Evolutionary conservation across 306 rosid species (phyloP), one percentile per base, ranked within the genome.

Genomic region (Purshia tridentata): DNA sequence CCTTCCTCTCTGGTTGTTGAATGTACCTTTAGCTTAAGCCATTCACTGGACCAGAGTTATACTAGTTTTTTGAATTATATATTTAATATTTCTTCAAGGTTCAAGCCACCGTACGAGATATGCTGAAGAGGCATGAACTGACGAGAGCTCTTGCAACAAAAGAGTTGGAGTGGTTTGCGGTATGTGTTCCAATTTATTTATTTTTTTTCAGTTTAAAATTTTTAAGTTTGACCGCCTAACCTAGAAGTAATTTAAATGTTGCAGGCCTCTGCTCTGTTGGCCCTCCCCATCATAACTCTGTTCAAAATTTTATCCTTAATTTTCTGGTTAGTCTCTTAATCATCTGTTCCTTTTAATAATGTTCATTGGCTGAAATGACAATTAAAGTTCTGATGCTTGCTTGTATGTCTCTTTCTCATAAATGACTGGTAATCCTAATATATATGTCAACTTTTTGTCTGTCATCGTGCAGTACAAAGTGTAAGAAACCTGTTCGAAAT

Each of bases 141-240:
- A 91, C 90, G 16, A 87, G 81, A 67, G 81, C 92, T 67, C 93
- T 95, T 77, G 96, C 99, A 41, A 91, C 93, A 15, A 88, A 84
- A 80, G 99, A 95, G 83, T 86, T 90, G 80, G 99, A 81, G 79
- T 91, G 97, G 99, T 95, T 95, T 90, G 98, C 81, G 87, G 99
- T 95, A 85, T 64, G 93, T 65, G 47, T 74, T 78, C 41, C 22
- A 41, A 13, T 10, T 50, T 52, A 37, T 7, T 35, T n/a, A n/a
- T n/a, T 15, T 53, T 76, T 10, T 72, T 14, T 50, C 41, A 6
- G 18, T 49, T 37, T 52, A 37, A 18, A 49, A 59, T 63, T 53
- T 53, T 59, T 84, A 74, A 76, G 83, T 75, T 77, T 44, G 57
- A 45, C 45, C 46, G 29, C 65, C 76, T 76, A 48, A 74, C 73